Evolutionary conservation across 108 stramenopile genomes (phyloP).

Genomic region (Nitzschia palea): DNA sequence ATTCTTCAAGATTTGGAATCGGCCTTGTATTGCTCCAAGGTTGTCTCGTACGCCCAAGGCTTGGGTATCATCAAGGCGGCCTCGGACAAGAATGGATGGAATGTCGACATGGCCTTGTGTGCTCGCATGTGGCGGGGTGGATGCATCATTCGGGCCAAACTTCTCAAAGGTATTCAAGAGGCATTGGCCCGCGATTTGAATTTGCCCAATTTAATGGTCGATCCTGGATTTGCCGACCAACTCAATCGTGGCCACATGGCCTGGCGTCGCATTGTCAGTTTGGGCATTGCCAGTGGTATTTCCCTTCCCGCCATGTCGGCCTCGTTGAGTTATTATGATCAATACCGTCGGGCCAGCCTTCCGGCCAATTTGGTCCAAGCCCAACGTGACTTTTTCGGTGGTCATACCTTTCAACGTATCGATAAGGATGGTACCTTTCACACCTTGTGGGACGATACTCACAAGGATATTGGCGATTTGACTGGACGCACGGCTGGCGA

Average conservation of each 20-base stretch:
- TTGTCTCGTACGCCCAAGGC: constrained; percentile 98
- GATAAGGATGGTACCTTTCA: constrained; percentile 89
- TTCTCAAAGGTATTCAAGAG: constrained; percentile 92
- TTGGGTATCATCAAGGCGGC: constrained; percentile 89
- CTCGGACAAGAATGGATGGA: constrained; percentile 88
- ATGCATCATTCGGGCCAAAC: constrained; percentile 95
- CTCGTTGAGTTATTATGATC: constrained; percentile 94
- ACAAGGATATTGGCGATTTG: constrained; percentile 94
- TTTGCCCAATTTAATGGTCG: constrained; percentile 91
- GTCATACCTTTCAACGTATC: constrained; percentile 94
- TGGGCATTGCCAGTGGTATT: constrained; percentile 89
- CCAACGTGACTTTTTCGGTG: constrained; percentile 99
- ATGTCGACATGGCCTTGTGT: constrained; percentile 89
- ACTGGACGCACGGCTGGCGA: constrained; percentile 90
- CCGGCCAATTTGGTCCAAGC: constrained; percentile 97
- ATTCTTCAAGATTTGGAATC: constrained; percentile 88
- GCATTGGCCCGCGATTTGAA: constrained; percentile 72
- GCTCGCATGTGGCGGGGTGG: constrained; percentile 99
- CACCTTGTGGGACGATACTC: constrained; percentile 90
- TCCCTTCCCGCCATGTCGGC: constrained; percentile 88
- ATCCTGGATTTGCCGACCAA: constrained; percentile 87
- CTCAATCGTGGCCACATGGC: constrained; percentile 80
- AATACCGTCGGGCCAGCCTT: constrained; percentile 85
- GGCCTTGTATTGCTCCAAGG: constrained; percentile 95
- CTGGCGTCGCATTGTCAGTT: constrained; percentile 93